phyloP scores from a whole-genome alignment of 2,329 filamentous ascomycete species.

The Kalaharituber pfeilii region DNA sequence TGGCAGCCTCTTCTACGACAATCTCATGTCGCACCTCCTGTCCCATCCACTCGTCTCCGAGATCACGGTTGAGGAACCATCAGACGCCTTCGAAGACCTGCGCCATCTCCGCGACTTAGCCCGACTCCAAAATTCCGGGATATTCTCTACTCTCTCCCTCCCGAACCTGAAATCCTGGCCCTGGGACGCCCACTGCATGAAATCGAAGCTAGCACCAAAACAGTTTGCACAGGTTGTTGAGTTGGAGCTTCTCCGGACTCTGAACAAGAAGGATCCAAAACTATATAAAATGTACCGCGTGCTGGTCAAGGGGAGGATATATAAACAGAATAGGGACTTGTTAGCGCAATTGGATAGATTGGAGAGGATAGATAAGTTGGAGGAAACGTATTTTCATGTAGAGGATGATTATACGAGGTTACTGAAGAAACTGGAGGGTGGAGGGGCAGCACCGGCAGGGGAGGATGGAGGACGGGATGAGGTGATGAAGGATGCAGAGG shows the following conservation, averaged over 20 bases:
- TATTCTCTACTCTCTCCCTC: slow-evolving; percentile 41
- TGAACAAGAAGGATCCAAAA: slow-evolving; percentile 39
- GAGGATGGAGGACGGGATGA: background rate
- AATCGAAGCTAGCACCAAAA: slow-evolving; percentile 46
- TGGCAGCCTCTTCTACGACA: slow-evolving; percentile 62
- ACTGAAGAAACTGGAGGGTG: slow-evolving; percentile 29
- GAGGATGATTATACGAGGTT: slow-evolving; percentile 56
- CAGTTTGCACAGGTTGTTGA: slow-evolving; percentile 35
- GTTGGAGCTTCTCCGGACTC: slow-evolving; percentile 28
- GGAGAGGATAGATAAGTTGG: slow-evolving; percentile 55
- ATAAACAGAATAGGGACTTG: slow-evolving; percentile 54
- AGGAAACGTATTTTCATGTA: slow-evolving; percentile 49
- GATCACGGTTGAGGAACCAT: slow-evolving; percentile 87
- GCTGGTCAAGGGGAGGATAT: slow-evolving; percentile 59
- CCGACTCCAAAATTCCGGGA: slow-evolving; percentile 41
- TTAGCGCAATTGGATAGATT: slow-evolving; percentile 49
- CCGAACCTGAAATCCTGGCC: slow-evolving; percentile 30
- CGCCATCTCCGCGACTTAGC: slow-evolving; percentile 57
- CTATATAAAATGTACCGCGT: slow-evolving; percentile 55
- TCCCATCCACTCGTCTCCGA: slow-evolving; percentile 54
- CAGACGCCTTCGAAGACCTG: slow-evolving; percentile 65
- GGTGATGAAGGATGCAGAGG: background rate
- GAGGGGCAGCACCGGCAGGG: background rate
- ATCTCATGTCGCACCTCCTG: slow-evolving; percentile 55
- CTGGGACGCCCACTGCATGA: slow-evolving; percentile 33